phyloP scores from a whole-genome alignment of 805 yeast species.

The Saturnispora gosingensis region DNA sequence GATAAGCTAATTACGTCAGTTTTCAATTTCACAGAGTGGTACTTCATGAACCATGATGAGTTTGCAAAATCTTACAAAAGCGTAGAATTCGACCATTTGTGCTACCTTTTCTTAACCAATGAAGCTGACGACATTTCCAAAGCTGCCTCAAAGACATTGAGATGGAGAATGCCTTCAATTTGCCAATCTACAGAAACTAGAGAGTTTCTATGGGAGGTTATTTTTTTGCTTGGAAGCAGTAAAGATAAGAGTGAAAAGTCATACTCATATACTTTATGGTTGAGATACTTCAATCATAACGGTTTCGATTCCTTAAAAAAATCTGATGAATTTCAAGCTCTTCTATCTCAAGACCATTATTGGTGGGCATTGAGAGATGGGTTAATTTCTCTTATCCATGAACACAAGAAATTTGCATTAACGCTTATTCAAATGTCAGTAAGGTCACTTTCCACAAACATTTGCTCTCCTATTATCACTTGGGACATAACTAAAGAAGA shows the following conservation, averaged over 20 bases:
- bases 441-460: slow-evolving; percentile 29
- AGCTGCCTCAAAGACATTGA: slow-evolving; percentile 32
- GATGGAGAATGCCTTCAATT: slow-evolving; percentile 45
- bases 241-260: slow-evolving; percentile 22
- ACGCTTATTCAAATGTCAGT: slow-evolving; percentile 58
- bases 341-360: slow-evolving; percentile 29
- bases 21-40: slow-evolving; percentile 31
- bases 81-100: slow-evolving; percentile 19
- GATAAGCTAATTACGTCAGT: slow-evolving; percentile 11
- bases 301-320: slow-evolving; percentile 8
- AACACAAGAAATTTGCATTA: slow-evolving; percentile 57
- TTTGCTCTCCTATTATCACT: slow-evolving; percentile 32
- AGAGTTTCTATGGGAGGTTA: slow-evolving; percentile 37
- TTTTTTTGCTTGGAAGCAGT: slow-evolving; percentile 31
- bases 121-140: slow-evolving; percentile 32
- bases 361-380: slow-evolving; percentile 55
- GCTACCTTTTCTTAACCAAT: slow-evolving; percentile 29
- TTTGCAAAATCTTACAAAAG: slow-evolving; percentile 1
- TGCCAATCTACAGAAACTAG: slow-evolving; percentile 13
- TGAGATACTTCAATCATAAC: slow-evolving; percentile 37
- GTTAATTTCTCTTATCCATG: slow-evolving; percentile 47
- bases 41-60: slow-evolving; percentile 24
- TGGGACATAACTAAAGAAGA: slow-evolving; percentile 33
- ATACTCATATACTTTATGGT: slow-evolving; percentile 45
- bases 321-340: slow-evolving; percentile 22